These are phyloP conservation scores for Tricholoma flavovirens DNA, from an alignment of 768 basidiomycete species.

Conservation along the genomic window DNA sequence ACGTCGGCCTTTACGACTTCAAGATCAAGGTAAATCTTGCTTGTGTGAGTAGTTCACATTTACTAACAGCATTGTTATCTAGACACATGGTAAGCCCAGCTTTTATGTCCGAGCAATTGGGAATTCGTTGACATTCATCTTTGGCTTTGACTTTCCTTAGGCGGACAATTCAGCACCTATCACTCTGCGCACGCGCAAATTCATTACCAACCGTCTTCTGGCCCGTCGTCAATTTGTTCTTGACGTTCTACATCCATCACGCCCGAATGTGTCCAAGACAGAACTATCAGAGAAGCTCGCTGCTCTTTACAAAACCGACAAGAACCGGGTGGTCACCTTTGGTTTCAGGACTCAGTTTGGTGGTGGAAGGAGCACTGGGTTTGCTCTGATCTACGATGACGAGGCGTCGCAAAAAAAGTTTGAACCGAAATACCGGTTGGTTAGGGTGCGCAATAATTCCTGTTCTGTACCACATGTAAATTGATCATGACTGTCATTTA, in stretches of 20 bases:
- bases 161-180: conserved; percentile 79
- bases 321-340: conserved; percentile 86
- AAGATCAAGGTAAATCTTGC: conserved; percentile 21
- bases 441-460: conserved; percentile 62
- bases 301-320: conserved; percentile 87
- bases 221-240: conserved; percentile 95
- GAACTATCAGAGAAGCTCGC: conserved; percentile 94
- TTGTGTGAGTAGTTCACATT: neutral
- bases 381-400: conserved; percentile 96
- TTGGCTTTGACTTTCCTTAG: conserved; percentile 32
- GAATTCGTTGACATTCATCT: neutral
- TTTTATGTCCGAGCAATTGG: neutral
- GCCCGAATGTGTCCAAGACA: conserved; percentile 87
- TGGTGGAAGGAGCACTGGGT: conserved; percentile 96
- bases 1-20: conserved; percentile 36
- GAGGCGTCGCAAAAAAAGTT: conserved; percentile 94
- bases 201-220: conserved; percentile 97
- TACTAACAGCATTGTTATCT: neutral
- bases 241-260: conserved; percentile 92
- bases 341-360: conserved; percentile 96
- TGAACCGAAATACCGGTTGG: conserved; percentile 92
- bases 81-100: conserved; percentile 15
- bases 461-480: conserved; percentile 4
- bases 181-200: conserved; percentile 97
- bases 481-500: neutral